Percentiles rank a stretch among this genome's conserved stretches.
Conservation (phyloP, 2,329 filamentous ascomycete genomes). For the Diaporthe citriasiana region DNA sequence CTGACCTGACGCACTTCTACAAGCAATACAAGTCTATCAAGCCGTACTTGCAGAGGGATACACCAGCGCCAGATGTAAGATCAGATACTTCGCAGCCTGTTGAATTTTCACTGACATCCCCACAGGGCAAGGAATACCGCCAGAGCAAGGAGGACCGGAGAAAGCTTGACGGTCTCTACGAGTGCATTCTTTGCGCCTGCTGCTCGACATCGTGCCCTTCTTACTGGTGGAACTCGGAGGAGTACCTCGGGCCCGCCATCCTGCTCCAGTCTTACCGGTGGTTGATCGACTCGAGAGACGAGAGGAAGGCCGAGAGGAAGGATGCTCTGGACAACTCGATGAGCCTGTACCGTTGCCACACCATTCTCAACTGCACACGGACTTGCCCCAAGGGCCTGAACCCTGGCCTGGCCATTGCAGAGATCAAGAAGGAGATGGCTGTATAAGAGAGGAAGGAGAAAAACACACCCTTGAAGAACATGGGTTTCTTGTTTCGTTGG, state of each 20-base stretch:
- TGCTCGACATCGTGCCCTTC: conserved; percentile 99
- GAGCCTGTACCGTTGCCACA: conserved; percentile 99
- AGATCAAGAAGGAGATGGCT: conserved; percentile 99
- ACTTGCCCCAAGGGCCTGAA: conserved; percentile 99
- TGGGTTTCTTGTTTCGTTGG: conserved; percentile 36
- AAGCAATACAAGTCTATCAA: conserved; percentile 99
- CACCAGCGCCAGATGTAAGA: conserved; percentile 84
- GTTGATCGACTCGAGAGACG: conserved; percentile 94
- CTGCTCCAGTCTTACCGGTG: conserved; percentile 98
- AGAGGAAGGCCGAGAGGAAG: conserved; percentile 90
- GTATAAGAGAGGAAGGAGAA: conserved; percentile 53
- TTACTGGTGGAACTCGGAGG: conserved; percentile 99
- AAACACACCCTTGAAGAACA: neutral
- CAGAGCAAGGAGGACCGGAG: conserved; percentile 92
- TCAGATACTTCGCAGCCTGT: neutral
- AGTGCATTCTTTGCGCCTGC: conserved; percentile 99
- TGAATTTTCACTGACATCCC: conserved; percentile 38
- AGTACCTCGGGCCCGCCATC: conserved; percentile 97
- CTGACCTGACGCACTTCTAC: conserved; percentile 98
- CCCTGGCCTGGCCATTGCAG: conserved; percentile 92
- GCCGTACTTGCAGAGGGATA: conserved; percentile 95
- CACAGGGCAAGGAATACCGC: conserved; percentile 89
- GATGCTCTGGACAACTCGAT: conserved; percentile 96
- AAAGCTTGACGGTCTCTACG: conserved; percentile 98
- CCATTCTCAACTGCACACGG: conserved; percentile 97